phyloP scores from a whole-genome alignment of 2,329 filamentous ascomycete species.

The Macrophomina pseudophaseolina region DNA sequence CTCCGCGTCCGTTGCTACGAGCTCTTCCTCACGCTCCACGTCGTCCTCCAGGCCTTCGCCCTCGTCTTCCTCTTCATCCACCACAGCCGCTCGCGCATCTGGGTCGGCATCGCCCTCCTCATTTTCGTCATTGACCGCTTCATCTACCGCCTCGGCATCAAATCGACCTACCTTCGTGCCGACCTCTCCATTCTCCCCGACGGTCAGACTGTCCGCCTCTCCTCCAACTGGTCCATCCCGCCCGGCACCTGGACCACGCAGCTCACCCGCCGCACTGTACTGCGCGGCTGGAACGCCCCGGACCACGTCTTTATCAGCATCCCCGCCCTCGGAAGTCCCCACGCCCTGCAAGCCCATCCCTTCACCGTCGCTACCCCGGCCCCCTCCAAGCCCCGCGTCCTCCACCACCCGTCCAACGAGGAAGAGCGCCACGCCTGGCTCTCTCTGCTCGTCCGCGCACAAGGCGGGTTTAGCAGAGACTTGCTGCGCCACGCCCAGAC shows the following conservation, averaged over 20 bases:
- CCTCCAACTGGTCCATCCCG: conserved; percentile 50
- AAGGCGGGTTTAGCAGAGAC: conserved; percentile 63
- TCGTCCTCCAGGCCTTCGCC: conserved; percentile 61
- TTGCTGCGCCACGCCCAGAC: conserved; percentile 58
- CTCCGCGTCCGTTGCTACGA: conserved; percentile 68
- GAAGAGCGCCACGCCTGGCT: conserved; percentile 55
- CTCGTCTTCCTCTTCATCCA: conserved; percentile 66
- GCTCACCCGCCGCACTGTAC: conserved; percentile 42
- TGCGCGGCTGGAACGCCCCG: conserved; percentile 63
- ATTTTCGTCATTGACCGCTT: conserved; percentile 66
- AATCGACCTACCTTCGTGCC: conserved; percentile 55
- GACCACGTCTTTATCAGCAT: conserved; percentile 69
- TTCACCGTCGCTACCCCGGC: conserved; percentile 70
- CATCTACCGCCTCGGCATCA: conserved; percentile 61
- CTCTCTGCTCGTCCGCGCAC: conserved; percentile 64
- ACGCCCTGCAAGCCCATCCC: conserved; percentile 66
- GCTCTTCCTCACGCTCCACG: conserved; percentile 64
- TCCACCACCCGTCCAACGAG: not conserved
- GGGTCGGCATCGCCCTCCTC: conserved; percentile 57
- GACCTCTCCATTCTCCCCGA: conserved; percentile 62
- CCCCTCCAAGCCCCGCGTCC: conserved; percentile 37
- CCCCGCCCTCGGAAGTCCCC: conserved; percentile 58
- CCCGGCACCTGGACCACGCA: conserved; percentile 27
- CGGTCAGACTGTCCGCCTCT: conserved; percentile 59
- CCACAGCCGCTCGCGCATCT: conserved; percentile 58